Evolutionary conservation across 805 yeast species (phyloP).

Genomic region (Brettanomyces naardenensis): DNA sequence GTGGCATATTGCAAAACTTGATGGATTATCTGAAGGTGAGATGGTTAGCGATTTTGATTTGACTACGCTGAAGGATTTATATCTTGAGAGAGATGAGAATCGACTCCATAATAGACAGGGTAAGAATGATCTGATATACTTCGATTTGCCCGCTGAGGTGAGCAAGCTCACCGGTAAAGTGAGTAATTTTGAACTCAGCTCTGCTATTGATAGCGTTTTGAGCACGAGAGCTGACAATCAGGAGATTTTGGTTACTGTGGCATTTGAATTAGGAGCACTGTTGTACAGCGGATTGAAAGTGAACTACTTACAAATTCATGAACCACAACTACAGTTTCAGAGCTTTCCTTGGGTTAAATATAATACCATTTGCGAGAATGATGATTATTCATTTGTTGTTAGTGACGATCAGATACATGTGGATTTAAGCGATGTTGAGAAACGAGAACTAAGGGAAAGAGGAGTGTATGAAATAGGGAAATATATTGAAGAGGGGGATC

Average conservation of each 20-base stretch:
- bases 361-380: conserved; percentile 29
- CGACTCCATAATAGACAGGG: conserved; percentile 23
- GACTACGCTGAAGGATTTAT: conserved; percentile 11
- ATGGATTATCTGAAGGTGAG: conserved; percentile 38
- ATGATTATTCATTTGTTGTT: conserved; percentile 23
- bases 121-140: conserved; percentile 25
- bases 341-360: conserved; percentile 79
- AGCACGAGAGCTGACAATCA: conserved; percentile 4
- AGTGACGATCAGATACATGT: conserved; percentile 16
- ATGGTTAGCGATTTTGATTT: conserved; percentile 30
- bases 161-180: conserved; percentile 13
- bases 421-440: conserved; percentile 7
- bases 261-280: conserved; percentile 55
- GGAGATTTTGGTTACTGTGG: conserved; percentile 12
- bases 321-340: conserved; percentile 44
- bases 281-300: conserved; percentile 62
- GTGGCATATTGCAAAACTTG: conserved; percentile 65
- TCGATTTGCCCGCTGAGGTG: conserved; percentile 23
- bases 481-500: conserved; percentile 1
- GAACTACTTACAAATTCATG: conserved; percentile 59
- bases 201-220: conserved; percentile 22
- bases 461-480: conserved; percentile 2
- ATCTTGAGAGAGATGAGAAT: conserved; percentile 13
- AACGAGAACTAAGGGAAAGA: neutral
- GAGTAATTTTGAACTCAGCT: conserved; percentile 14